These are phyloP conservation scores for Citrus medica DNA, from an alignment of 345 rosid genomes.

Conservation along the genomic window DNA sequence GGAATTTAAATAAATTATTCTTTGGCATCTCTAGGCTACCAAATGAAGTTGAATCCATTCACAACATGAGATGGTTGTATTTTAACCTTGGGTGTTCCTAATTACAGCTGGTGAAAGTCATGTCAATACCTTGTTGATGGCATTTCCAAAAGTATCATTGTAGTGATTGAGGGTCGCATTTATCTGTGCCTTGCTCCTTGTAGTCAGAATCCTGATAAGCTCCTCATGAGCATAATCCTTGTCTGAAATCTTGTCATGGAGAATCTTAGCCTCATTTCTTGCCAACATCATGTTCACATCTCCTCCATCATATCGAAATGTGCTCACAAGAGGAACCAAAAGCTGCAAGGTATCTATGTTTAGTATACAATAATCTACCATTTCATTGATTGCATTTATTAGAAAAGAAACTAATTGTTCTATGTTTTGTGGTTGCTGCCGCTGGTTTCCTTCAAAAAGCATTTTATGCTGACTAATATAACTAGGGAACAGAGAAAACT, in stretches of 20 bases:
- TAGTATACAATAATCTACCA: neutral
- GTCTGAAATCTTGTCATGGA: slow-evolving; percentile 66
- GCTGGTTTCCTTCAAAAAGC: too few relatives aligned
- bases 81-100: neutral
- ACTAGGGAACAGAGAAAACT: neutral
- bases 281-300: slow-evolving; percentile 72
- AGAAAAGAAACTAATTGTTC: neutral
- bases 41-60: neutral
- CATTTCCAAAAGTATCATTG: slow-evolving; percentile 59
- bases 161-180: slow-evolving; percentile 75
- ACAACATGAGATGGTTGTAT: neutral
- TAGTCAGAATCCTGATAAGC: slow-evolving; percentile 70
- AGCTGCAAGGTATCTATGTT: slow-evolving; percentile 40
- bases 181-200: slow-evolving; percentile 84
- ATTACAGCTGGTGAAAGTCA: neutral
- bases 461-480: too few relatives aligned
- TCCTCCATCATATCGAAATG: slow-evolving; percentile 77
- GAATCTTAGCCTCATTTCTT: slow-evolving; percentile 76
- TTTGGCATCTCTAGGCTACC: neutral
- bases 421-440: too few relatives aligned
- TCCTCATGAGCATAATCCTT: slow-evolving; percentile 77
- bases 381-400: neutral
- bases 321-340: slow-evolving; percentile 73
- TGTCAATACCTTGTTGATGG: slow-evolving; percentile 65
- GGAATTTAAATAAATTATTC: neutral